These are phyloP conservation scores for Epichloe glyceriae DNA, from an alignment of 2,329 filamentous ascomycete species.

Conservation along the genomic window DNA sequence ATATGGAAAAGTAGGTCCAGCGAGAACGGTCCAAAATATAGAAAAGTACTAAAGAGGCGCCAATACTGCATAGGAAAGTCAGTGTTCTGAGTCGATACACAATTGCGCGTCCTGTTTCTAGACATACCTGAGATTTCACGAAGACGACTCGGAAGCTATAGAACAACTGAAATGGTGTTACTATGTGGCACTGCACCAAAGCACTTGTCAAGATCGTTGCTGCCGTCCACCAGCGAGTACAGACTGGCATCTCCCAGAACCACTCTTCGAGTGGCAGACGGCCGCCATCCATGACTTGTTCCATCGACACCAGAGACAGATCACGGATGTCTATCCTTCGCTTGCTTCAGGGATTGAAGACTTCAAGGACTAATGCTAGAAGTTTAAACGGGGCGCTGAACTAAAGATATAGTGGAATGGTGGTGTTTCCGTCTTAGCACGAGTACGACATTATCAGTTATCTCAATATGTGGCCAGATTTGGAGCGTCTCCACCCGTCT, in stretches of 20 bases:
- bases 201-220: conserved; percentile 79
- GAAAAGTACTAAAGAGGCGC: conserved; percentile 89
- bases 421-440: too few species aligned
- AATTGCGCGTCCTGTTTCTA: not conserved
- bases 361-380: not conserved
- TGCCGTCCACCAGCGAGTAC: conserved; percentile 93
- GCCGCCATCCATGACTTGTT: conserved; percentile 47
- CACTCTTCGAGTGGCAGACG: conserved; percentile 81
- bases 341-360: not conserved
- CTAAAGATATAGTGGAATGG: too few species aligned
- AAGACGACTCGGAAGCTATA: conserved; percentile 93
- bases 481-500: not conserved
- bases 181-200: conserved; percentile 82
- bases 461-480: not conserved
- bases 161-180: conserved; percentile 91
- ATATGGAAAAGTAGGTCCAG: conserved; percentile 94
- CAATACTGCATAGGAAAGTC: conserved; percentile 57
- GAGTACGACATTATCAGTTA: not conserved
- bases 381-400: too few species aligned
- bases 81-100: conserved; percentile 6
- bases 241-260: conserved; percentile 98
- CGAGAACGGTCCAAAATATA: conserved; percentile 91
- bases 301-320: conserved; percentile 27
- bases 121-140: conserved; percentile 70
- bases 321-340: too few species aligned